A percentile compares a stretch with the other conserved stretches of the same genome.
Conservation (phyloP, 164 flowering plant species). For the Saururus chinensis region DNA sequence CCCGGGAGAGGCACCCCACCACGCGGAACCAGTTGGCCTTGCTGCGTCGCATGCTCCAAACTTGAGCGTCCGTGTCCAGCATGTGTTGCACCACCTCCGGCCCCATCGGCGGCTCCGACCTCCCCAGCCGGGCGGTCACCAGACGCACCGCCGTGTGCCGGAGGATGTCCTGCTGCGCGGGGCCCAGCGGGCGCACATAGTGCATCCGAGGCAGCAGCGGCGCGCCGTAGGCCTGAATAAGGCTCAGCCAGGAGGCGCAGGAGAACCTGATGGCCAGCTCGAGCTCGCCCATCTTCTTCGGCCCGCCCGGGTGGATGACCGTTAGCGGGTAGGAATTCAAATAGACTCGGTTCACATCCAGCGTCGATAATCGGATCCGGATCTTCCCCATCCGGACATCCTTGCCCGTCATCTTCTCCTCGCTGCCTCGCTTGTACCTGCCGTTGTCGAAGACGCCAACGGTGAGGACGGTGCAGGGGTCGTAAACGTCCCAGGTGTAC, state of each 20-base stretch:
- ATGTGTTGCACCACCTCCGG: conserved; percentile 84
- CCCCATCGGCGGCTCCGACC: conserved; percentile 85
- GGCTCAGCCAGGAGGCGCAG: conserved; percentile 63
- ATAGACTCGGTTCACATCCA: conserved; percentile 72
- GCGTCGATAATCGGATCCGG: conserved; percentile 68
- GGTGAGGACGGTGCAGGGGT: conserved; percentile 89
- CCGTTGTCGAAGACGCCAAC: conserved; percentile 87
- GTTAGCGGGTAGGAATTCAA: conserved; percentile 40
- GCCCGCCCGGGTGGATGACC: conserved; percentile 62
- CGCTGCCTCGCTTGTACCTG: conserved; percentile 41
- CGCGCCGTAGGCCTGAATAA: conserved; percentile 51
- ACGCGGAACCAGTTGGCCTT: conserved; percentile 85
- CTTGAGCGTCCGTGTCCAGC: conserved; percentile 66
- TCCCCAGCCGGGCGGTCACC: conserved; percentile 58
- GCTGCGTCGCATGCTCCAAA: conserved; percentile 94
- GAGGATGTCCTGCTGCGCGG: conserved; percentile 66
- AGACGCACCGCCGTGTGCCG: conserved; percentile 70
- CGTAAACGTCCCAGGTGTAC: conserved; percentile 90
- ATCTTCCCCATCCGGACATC: conserved; percentile 73
- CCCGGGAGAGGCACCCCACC: conserved; percentile 45
- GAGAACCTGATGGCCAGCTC: conserved; percentile 75
- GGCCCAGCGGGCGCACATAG: conserved; percentile 62
- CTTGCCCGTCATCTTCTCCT: conserved; percentile 38
- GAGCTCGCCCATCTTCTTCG: conserved; percentile 81
- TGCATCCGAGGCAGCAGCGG: conserved; percentile 96